These are phyloP conservation scores for Mycena leptocephala DNA, from an alignment of 768 basidiomycete genomes.

Conservation along the genomic window DNA sequence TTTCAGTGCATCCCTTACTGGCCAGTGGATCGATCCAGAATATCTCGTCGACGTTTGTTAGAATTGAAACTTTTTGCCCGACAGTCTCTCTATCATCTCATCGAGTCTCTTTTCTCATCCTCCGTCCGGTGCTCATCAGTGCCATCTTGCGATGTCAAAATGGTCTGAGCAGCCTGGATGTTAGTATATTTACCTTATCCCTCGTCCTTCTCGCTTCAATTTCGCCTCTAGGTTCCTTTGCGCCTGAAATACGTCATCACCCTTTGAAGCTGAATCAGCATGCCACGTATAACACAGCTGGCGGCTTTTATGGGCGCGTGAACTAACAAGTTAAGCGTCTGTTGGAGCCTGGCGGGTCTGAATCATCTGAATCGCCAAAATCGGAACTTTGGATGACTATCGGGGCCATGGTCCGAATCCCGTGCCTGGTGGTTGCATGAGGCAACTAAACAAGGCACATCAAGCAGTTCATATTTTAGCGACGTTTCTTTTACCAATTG, in stretches of 20 bases:
- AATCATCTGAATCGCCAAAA: neutral
- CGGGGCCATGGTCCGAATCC: neutral
- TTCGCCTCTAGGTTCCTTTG: no score
- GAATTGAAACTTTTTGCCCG: no score
- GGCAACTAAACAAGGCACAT: neutral
- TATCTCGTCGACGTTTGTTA: no score
- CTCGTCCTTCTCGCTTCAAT: neutral
- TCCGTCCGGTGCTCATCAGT: no score
- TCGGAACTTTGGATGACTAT: neutral
- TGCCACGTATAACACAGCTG: neutral
- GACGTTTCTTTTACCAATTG: neutral
- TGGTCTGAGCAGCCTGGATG: no score
- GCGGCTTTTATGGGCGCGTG: neutral
- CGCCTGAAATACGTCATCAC: neutral
- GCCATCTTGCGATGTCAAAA: no score
- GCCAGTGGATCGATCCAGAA: no score
- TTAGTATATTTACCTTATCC: neutral
- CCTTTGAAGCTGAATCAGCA: neutral
- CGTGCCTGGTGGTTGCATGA: neutral
- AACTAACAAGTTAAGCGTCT: neutral
- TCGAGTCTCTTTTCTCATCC: no score
- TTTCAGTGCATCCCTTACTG: no score
- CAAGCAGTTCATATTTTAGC: neutral
- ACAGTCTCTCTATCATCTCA: no score
- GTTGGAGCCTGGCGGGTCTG: neutral